Percentiles rank a stretch among this genome's conserved stretches.
These are phyloP conservation scores for Amyloporia xantha DNA, from an alignment of 768 basidiomycete genomes.

Conservation along the genomic window DNA sequence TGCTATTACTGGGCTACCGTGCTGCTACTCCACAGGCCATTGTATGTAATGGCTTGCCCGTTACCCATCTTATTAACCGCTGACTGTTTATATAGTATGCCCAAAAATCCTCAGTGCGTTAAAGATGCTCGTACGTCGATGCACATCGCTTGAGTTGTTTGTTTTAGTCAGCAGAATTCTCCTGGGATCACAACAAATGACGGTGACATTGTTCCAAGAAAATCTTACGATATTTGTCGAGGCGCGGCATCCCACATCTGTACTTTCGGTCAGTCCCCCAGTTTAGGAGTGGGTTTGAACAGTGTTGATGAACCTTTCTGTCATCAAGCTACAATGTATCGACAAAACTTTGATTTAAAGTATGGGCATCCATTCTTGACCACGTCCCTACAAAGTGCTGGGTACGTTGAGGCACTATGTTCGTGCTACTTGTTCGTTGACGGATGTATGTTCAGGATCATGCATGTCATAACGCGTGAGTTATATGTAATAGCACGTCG, in stretches of 20 bases:
- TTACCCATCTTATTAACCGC: neutral
- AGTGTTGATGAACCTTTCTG: neutral
- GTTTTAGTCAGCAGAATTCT: too few species aligned
- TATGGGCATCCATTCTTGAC: constrained; percentile 59
- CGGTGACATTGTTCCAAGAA: constrained; percentile 41
- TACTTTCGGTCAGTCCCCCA: constrained; percentile 46
- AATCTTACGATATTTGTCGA: constrained; percentile 75
- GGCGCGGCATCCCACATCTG: constrained; percentile 67
- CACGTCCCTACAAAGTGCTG: constrained; percentile 61
- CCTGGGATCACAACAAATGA: too few species aligned
- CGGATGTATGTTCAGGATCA: constrained; percentile 44
- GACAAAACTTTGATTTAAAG: constrained; percentile 55
- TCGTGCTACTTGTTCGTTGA: neutral
- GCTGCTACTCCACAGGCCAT: constrained; percentile 67
- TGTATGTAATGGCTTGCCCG: constrained; percentile 42
- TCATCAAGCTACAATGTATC: constrained; percentile 53
- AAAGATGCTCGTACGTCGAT: too few species aligned
- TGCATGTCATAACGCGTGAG: constrained; percentile 68
- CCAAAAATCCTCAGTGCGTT: constrained; percentile 63
- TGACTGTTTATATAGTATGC: constrained; percentile 41
- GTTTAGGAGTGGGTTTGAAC: too few species aligned
- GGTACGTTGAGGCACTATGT: constrained; percentile 44
- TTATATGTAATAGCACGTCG: neutral
- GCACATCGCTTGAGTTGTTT: too few species aligned
- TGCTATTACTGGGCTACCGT: constrained; percentile 74